Evolutionary conservation across 352 stramenopile species (phyloP).

Genomic region (Globisporangium mamillatum): DNA sequence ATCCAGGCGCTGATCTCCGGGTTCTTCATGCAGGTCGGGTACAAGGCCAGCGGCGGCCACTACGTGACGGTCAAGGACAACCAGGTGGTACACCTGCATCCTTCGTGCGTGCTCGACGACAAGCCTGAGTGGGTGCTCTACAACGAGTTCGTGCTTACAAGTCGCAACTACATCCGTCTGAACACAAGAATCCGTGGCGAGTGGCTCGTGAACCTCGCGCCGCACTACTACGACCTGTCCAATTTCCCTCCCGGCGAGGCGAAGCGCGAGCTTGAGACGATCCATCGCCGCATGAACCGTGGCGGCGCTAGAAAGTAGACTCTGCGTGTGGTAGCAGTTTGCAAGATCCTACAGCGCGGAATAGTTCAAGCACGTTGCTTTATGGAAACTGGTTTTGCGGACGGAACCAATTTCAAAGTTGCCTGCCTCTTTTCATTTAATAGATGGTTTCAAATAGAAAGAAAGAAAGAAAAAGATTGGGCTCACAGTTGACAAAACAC

Average conservation of each 20-base stretch:
- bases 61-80: constrained; percentile 99
- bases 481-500: neutral
- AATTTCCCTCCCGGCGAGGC: constrained; percentile 97
- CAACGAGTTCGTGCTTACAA: constrained; percentile 99
- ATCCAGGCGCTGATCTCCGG: constrained; percentile 91
- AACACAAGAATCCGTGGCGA: constrained; percentile 94
- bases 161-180: constrained; percentile 98
- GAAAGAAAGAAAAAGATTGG: neutral
- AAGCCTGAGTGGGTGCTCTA: constrained; percentile 98
- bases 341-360: neutral
- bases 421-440: constrained; percentile 15
- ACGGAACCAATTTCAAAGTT: neutral
- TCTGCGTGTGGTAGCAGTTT: neutral
- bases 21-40: constrained; percentile 98
- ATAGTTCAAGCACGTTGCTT: neutral
- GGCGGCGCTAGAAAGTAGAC: constrained; percentile 15
- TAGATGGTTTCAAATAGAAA: constrained; percentile 18
- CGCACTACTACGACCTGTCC: constrained; percentile 97
- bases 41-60: constrained; percentile 82
- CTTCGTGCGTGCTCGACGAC: constrained; percentile 94
- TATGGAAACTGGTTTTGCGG: constrained; percentile 5
- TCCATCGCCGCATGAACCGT: constrained; percentile 67
- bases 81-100: constrained; percentile 97
- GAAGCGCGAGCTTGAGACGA: constrained; percentile 92
- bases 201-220: constrained; percentile 91